A percentile compares a stretch with the other conserved stretches of the same genome.
phyloP scores from a whole-genome alignment of 2,329 filamentous ascomycete genomes.

The Colletotrichum costaricense region DNA sequence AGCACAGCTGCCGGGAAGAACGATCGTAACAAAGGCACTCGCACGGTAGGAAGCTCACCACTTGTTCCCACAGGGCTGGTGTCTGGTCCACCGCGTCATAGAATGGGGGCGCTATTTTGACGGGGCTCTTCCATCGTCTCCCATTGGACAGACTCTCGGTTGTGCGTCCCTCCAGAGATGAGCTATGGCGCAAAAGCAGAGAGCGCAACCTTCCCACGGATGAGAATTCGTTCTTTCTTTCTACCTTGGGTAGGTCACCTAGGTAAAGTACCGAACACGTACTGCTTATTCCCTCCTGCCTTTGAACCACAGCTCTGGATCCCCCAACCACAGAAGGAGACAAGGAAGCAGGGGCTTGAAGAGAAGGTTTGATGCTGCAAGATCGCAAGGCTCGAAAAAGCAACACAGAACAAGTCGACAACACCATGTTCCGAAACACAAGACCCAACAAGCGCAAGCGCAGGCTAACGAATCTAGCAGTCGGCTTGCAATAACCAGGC shows the following conservation, averaged over 20 bases:
- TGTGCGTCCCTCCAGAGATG: conserved; percentile 20
- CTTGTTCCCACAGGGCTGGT: conserved; percentile 7
- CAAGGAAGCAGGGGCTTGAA: neutral
- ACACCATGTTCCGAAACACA: neutral
- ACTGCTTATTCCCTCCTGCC: neutral
- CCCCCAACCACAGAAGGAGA: neutral
- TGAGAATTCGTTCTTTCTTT: too few relatives aligned
- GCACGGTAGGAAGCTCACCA: neutral
- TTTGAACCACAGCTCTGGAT: neutral
- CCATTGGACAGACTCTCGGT: conserved; percentile 10
- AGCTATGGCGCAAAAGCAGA: conserved; percentile 3
- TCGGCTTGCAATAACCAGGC: conserved; percentile 5
- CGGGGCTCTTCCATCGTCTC: conserved; percentile 1
- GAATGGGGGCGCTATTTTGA: conserved; percentile 22
- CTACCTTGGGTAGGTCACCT: too few relatives aligned
- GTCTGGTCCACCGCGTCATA: conserved; percentile 26
- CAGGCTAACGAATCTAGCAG: too few relatives aligned
- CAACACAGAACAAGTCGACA: neutral
- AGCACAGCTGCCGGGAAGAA: neutral
- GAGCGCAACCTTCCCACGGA: neutral
- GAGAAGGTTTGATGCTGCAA: neutral
- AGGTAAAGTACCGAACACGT: neutral
- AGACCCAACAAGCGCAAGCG: neutral
- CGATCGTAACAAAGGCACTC: neutral
- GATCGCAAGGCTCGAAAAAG: neutral